Percentiles rank a stretch among this genome's conserved stretches.
Conservation (phyloP, 2,329 filamentous ascomycete genomes). For the Fusarium pininemorale region DNA sequence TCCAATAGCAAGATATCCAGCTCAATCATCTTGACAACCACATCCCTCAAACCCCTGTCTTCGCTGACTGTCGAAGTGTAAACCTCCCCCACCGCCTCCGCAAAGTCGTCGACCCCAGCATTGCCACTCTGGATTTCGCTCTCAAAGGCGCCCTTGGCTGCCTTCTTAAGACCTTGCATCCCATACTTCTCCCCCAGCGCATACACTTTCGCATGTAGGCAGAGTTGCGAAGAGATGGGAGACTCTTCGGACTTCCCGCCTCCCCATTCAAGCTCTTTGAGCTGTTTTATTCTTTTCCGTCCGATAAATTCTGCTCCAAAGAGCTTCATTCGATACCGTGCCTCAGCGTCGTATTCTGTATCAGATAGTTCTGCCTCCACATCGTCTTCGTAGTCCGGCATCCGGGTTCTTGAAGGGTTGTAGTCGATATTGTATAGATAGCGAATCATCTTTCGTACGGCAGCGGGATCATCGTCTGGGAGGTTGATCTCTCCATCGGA, state of each 20-base stretch:
- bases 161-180: accelerated
- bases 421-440: constrained; percentile 20
- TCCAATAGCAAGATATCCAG: background rate
- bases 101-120: background rate
- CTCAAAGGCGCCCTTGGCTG: accelerated
- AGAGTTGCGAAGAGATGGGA: accelerated
- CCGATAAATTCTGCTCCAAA: background rate
- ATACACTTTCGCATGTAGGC: background rate
- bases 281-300: background rate
- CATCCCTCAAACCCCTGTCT: background rate
- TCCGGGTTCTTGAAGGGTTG: accelerated
- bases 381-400: accelerated
- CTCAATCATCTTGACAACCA: background rate
- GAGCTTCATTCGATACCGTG: background rate
- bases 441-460: constrained; percentile 1
- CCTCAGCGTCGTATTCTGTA: background rate
- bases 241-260: background rate
- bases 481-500: background rate
- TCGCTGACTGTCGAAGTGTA: background rate
- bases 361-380: background rate
- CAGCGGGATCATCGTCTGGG: constrained; percentile 1
- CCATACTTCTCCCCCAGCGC: background rate
- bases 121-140: background rate
- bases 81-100: background rate
- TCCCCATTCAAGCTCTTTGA: background rate